Evolutionary conservation across 169 alveolate genomes (phyloP), one percentile per base, ranked within the genome.

Genomic region (Neospora caninum): DNA sequence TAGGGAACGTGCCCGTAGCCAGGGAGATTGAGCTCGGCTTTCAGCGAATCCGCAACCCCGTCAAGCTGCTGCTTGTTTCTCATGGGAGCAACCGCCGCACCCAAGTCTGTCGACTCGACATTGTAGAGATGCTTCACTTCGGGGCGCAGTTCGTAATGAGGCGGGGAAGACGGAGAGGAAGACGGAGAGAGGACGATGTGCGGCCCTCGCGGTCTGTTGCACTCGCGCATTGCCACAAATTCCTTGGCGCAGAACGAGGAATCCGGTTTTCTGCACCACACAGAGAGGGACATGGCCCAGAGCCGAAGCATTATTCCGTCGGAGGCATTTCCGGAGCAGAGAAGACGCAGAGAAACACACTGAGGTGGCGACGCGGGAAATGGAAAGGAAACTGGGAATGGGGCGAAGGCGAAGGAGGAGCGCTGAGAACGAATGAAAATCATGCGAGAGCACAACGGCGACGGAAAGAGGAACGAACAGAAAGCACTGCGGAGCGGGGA

Each of bases 191-290:
- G 36, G 0, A 91, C 41, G 41, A 91, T 0, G 43, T 91, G 91
- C 73, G 94, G 94, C 27, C 94, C 94, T 29, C 70, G 64, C 0
- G 94, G 94, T 6, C 94, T 31, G 84, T 91, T 41, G 69, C 94
- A 91, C 41, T 91, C 94, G 43, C 94, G 91, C 94, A 91, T 91
- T 42, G 87, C 43, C 49, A 91, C n/a, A 31, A 91, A 91, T 45
- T 91, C 91, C 84, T 91, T 91, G 36, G 94, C 54, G 42, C 94
- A 91, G 36, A 54, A 87, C 20, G 83, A 43, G 38, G 89, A 9
- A 27, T 91, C 94, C 7, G 94, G 94, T 0, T 64, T 49, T 70
- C 94, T 91, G 94, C 16, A 45, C 83, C 16, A 54, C 29, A 34
- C 27, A 53, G 42, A 20, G 22, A 34, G 27, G 13, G 49, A 80